Conservation (phyloP, 345 rosid species). For the Eucalyptus polyanthemos region DNA sequence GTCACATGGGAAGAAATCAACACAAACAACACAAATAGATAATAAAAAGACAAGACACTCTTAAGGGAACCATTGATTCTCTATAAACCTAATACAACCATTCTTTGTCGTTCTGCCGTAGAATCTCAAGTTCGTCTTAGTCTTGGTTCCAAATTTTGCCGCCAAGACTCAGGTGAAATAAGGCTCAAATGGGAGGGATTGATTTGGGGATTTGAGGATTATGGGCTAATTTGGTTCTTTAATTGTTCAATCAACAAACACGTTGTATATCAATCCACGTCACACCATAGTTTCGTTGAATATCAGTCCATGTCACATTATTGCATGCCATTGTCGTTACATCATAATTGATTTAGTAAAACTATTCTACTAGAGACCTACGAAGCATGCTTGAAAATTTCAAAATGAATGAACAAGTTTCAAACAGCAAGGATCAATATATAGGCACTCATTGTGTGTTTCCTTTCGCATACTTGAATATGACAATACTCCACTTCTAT, state of each 20-base stretch:
- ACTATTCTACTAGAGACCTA: not conserved
- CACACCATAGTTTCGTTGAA: not conserved
- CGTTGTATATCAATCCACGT: too few relatives aligned
- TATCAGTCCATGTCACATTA: not conserved
- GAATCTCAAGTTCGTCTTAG: not conserved
- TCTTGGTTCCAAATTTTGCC: not conserved
- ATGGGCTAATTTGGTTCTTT: not conserved
- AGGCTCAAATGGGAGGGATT: not conserved
- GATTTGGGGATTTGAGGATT: not conserved
- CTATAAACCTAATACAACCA: not conserved
- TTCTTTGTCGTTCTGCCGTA: too few relatives aligned
- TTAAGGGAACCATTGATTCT: too few relatives aligned
- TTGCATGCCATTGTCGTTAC: not conserved
- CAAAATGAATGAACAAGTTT: not conserved
- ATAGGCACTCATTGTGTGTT: not conserved
- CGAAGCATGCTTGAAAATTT: not conserved
- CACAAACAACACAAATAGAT: not conserved
- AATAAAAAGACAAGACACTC: not conserved
- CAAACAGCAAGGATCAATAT: not conserved
- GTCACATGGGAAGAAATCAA: not conserved
- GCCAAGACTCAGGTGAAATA: not conserved
- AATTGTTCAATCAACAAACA: too few relatives aligned
- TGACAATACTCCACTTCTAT: not conserved
- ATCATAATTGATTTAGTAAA: too few relatives aligned
- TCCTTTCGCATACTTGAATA: not conserved